Conservation (phyloP, 2,329 filamentous ascomycete species). For the Fusarium albidum region DNA sequence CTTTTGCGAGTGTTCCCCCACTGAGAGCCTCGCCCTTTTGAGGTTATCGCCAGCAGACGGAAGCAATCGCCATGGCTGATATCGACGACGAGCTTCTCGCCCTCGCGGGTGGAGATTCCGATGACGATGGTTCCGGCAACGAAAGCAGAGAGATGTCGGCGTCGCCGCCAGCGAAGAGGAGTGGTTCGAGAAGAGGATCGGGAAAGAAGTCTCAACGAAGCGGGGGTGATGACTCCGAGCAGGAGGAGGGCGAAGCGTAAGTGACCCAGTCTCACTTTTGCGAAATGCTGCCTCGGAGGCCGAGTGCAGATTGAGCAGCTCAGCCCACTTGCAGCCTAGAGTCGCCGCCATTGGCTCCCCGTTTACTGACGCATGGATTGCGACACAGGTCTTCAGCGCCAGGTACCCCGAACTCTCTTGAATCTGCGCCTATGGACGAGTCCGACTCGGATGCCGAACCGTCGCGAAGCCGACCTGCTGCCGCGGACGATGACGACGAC, state of each 20-base stretch:
- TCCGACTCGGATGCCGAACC: constrained; percentile 71
- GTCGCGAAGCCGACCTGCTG: constrained; percentile 52
- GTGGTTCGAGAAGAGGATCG: constrained; percentile 41
- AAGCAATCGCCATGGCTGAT: constrained; percentile 73
- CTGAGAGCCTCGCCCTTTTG: constrained; percentile 20
- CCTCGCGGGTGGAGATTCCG: constrained; percentile 82
- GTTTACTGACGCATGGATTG: constrained; percentile 22
- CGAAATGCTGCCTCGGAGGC: not conserved
- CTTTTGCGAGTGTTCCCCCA: constrained; percentile 7
- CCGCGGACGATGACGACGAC: constrained; percentile 65
- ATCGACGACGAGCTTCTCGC: constrained; percentile 94
- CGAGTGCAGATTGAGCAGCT: not conserved
- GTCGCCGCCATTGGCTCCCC: not conserved
- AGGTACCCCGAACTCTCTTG: constrained; percentile 75
- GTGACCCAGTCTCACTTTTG: constrained; percentile 33
- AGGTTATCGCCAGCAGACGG: constrained; percentile 7
- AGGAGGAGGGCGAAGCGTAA: constrained; percentile 70
- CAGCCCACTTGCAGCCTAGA: not conserved
- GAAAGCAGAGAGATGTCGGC: constrained; percentile 63
- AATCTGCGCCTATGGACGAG: constrained; percentile 90
- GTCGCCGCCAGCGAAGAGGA: constrained; percentile 54
- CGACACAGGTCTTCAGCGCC: constrained; percentile 70
- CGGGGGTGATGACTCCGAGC: constrained; percentile 59
- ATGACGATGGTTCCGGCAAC: constrained; percentile 64
- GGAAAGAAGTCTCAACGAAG: constrained; percentile 60